Base-by-base conservation (phyloP, 1,139 yeast species). In the Yamadazyma dushanensis region DNA sequence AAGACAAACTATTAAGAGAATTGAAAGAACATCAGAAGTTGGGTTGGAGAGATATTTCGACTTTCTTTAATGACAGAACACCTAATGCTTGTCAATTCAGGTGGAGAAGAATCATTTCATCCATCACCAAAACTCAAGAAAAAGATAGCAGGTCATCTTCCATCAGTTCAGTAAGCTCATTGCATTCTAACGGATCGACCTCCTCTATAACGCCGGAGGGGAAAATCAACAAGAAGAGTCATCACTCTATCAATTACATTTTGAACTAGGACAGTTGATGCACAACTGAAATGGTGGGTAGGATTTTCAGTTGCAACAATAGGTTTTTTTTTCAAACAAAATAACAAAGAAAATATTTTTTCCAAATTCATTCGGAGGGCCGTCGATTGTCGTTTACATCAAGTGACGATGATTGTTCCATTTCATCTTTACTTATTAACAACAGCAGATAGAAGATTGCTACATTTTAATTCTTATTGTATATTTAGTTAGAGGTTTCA, bases 21-120 rank as follows among this genome's bases (percentile, higher is more conserved):
- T 56, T 66, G 36, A 66, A 66, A 44, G 71, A 66, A 34, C 60
- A 59, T 3, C 72, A 66, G 44, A 67, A 67, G 41, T 54, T 68
- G 37, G 75, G 75, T 1, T 69, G 75, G 75, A 55, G 72, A 50
- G 73, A 68, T 43, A 67, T 69, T 26, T 61, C 70, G 10, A 54
- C 67, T 5, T 69, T 63, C 36, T 69, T 68, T 48, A 57, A 58
- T 38, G 72, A 66, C 47, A 51, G 75, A 39, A 69, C 74, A 4
- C 74, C 74, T 16, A 68, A 68, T 48, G 74, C 74, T 5, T 69
- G 75, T 41, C 74, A 69, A 50, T 69, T 69, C 45, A 57, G 75
- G 41, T 69, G 75, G 75, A 60, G 75, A 46, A 53, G 75, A 37
- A 59, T 69, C 24, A 63, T 67, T 10, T 37, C 40, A 14, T 41